Conservation (phyloP, 345 rosid species). For the Aegle marmelos region DNA sequence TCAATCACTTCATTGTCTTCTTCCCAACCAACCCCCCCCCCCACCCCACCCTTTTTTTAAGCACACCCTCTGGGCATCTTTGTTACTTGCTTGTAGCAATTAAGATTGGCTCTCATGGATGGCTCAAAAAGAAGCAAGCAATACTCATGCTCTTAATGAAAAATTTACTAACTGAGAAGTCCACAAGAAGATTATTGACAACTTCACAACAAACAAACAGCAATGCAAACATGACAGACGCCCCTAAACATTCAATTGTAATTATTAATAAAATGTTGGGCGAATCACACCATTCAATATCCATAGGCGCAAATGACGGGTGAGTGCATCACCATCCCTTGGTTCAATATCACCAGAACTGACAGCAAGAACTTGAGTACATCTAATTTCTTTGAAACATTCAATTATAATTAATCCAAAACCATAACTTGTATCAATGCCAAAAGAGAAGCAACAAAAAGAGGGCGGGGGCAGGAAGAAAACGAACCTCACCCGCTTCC, state of each 20-base stretch:
- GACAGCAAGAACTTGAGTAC: not conserved
- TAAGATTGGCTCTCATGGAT: not conserved
- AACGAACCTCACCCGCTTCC: conserved; percentile 85
- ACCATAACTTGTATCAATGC: not conserved
- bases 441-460: not conserved
- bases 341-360: not conserved
- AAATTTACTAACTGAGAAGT: not conserved
- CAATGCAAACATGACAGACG: not conserved
- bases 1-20: not conserved
- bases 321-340: not conserved
- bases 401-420: not conserved
- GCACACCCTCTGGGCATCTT: not conserved
- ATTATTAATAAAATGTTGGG: too few species aligned
- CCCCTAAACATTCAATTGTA: too few species aligned
- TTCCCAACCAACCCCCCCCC: too few species aligned
- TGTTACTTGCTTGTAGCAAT: not conserved
- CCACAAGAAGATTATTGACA: not conserved
- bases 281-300: not conserved
- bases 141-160: not conserved
- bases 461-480: conserved; percentile 25
- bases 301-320: too few species aligned
- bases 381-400: not conserved
- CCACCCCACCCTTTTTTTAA: not conserved
- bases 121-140: not conserved
- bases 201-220: not conserved